Evolutionary conservation across 352 stramenopile genomes (phyloP).

Genomic region (Phytophthora palmivora): DNA sequence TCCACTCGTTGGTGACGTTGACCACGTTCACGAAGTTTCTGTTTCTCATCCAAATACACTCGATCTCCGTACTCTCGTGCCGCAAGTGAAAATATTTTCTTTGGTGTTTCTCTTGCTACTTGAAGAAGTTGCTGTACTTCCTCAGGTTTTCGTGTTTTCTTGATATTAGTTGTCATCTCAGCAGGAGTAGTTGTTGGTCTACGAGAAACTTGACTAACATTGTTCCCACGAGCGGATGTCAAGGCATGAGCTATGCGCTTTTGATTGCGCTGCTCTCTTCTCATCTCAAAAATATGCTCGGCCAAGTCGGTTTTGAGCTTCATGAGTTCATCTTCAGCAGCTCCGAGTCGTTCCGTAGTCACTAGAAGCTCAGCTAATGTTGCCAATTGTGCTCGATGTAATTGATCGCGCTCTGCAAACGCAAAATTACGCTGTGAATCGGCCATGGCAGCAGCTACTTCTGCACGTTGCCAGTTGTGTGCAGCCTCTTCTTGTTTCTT

Average conservation of each 20-base stretch:
- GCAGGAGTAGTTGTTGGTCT: conserved; percentile 26
- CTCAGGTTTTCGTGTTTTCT: conserved; percentile 18
- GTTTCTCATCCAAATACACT: conserved; percentile 43
- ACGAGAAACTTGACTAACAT: background rate
- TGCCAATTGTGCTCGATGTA: conserved; percentile 51
- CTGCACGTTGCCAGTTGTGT: conserved; percentile 62
- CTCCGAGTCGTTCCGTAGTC: conserved; percentile 50
- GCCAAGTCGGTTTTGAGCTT: conserved; percentile 61
- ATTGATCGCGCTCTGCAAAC: conserved; percentile 60
- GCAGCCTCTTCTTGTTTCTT: conserved; percentile 49
- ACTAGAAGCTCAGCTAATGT: conserved; percentile 57
- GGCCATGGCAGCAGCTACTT: conserved; percentile 60
- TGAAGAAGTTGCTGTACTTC: conserved; percentile 24
- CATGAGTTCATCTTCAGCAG: conserved; percentile 61
- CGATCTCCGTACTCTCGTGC: conserved; percentile 60
- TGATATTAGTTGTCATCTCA: conserved; percentile 3
- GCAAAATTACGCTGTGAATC: conserved; percentile 78
- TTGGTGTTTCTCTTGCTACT: conserved; percentile 34
- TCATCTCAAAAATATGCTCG: conserved; percentile 75
- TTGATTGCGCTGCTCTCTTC: conserved; percentile 48
- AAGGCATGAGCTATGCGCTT: conserved; percentile 41
- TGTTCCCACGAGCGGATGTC: background rate
- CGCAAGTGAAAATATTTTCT: conserved; percentile 60
- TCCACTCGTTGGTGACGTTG: conserved; percentile 44
- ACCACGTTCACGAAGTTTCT: conserved; percentile 41